Percentiles rank a stretch among this genome's conserved stretches.
phyloP scores from a whole-genome alignment of 306 rosid genomes.

The Cucurbita pepo region DNA sequence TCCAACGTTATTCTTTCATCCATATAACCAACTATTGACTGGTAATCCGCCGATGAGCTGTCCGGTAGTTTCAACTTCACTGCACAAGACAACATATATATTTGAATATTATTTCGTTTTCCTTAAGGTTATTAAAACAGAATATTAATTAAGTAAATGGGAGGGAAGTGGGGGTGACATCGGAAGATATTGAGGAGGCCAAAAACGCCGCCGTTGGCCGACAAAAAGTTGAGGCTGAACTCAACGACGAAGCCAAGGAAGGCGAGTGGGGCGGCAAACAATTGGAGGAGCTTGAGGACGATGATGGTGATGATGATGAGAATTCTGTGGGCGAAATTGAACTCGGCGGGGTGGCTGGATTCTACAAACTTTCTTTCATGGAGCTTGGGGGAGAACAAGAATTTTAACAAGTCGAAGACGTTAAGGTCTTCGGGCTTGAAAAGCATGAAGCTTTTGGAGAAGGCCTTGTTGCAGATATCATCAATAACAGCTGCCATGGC shows the following conservation, averaged over 20 bases:
- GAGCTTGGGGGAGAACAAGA: neutral
- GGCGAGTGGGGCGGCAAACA: constrained; percentile 6
- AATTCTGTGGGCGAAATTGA: constrained; percentile 35
- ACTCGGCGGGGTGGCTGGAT: neutral
- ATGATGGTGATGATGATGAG: constrained; percentile 34
- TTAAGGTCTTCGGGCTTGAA: constrained; percentile 20
- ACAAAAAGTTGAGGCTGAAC: constrained; percentile 29
- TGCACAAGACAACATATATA: neutral
- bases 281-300: constrained; percentile 17
- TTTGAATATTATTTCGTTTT: too few relatives aligned
- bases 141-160: too few relatives aligned
- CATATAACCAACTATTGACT: constrained; percentile 14
- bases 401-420: too few relatives aligned
- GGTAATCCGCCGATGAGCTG: neutral
- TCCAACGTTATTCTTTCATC: constrained; percentile 16
- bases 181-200: constrained; percentile 13
- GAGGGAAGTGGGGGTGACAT: constrained; percentile 14
- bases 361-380: constrained; percentile 27
- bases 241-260: constrained; percentile 25
- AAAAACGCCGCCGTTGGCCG: constrained; percentile 39
- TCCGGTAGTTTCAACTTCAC: constrained; percentile 12
- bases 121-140: too few relatives aligned
- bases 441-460: constrained; percentile 16
- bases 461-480: neutral
- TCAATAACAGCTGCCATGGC: too few relatives aligned